Conservation (phyloP, 352 stramenopile genomes). For the Globisporangium abappressorium region DNA sequence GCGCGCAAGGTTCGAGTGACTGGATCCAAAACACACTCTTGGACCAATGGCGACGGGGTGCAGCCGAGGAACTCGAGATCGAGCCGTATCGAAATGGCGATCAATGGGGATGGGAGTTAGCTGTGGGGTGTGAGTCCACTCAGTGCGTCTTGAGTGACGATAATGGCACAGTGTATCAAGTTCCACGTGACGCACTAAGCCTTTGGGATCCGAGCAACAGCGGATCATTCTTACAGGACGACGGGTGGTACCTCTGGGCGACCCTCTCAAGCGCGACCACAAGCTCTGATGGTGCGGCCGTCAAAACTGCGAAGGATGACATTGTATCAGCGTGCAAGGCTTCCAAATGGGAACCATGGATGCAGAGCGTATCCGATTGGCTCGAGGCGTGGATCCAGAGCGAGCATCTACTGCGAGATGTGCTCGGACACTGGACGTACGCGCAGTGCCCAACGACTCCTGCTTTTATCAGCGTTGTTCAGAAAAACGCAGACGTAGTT, state of each 20-base stretch:
- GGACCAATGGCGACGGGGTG: constrained; percentile 65
- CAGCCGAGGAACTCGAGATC: constrained; percentile 38
- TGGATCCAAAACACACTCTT: constrained; percentile 50
- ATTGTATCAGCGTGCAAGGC: constrained; percentile 27
- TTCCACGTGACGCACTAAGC: constrained; percentile 37
- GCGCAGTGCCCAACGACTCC: constrained; percentile 45
- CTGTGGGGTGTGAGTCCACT: constrained; percentile 27
- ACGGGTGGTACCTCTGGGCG: constrained; percentile 44
- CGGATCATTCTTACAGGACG: constrained; percentile 41
- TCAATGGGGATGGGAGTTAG: constrained; percentile 54
- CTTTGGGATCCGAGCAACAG: constrained; percentile 39
- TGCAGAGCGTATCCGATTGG: constrained; percentile 57
- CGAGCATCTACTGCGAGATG: constrained; percentile 53
- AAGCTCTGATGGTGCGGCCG: constrained; percentile 12
- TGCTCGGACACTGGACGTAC: constrained; percentile 65
- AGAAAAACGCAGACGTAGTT: constrained; percentile 15
- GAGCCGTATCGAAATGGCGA: constrained; percentile 53
- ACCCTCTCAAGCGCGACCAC: constrained; percentile 24
- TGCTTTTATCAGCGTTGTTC: constrained; percentile 15
- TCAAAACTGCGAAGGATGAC: constrained; percentile 16
- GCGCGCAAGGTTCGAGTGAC: constrained; percentile 8
- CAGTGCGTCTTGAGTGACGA: constrained; percentile 32
- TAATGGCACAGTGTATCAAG: constrained; percentile 35
- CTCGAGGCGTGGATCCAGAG: constrained; percentile 44
- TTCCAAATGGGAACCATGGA: constrained; percentile 47